A percentile compares a stretch with the other conserved stretches of the same genome.
phyloP scores from a whole-genome alignment of 1,284 basidiomycete genomes.

The Coriolopsis trogii region DNA sequence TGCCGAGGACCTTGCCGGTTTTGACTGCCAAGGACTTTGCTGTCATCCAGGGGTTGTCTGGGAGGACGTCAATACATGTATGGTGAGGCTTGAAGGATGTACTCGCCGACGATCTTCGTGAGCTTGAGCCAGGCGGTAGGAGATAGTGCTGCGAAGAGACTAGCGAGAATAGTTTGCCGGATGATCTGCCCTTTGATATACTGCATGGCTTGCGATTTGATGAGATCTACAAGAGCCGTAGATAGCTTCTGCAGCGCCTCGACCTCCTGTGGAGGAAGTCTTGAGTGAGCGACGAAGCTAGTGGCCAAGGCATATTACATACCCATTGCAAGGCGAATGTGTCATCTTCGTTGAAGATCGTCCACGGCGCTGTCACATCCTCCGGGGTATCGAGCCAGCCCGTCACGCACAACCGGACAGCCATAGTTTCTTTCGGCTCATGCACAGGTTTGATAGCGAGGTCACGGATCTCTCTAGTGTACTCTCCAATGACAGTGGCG shows the following conservation, averaged over 20 bases:
- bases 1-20: slow-evolving; percentile 57
- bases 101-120: slow-evolving; percentile 54
- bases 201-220: slow-evolving; percentile 53
- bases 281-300: no score
- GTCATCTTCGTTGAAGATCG: slow-evolving; percentile 52
- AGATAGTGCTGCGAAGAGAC: slow-evolving; percentile 51
- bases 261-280: slow-evolving; percentile 47
- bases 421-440: slow-evolving; percentile 48
- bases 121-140: slow-evolving; percentile 57
- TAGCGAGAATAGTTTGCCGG: slow-evolving; percentile 53
- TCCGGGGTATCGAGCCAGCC: slow-evolving; percentile 51
- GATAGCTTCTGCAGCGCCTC: slow-evolving; percentile 54
- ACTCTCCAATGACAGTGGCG: slow-evolving; percentile 51
- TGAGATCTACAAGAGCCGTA: slow-evolving; percentile 46
- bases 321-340: slow-evolving; percentile 65
- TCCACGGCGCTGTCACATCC: slow-evolving; percentile 59
- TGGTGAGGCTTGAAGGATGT: background rate
- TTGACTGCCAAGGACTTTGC: slow-evolving; percentile 54
- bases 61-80: background rate
- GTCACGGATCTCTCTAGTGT: slow-evolving; percentile 58
- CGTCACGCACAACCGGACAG: slow-evolving; percentile 56
- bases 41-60: slow-evolving; percentile 59
- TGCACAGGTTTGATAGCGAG: slow-evolving; percentile 52
- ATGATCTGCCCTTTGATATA: slow-evolving; percentile 53
- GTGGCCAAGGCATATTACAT: slow-evolving; percentile 13